Evolutionary conservation across 441 rosid species (phyloP).

Genomic region (Pelargonium hybrid): DNA sequence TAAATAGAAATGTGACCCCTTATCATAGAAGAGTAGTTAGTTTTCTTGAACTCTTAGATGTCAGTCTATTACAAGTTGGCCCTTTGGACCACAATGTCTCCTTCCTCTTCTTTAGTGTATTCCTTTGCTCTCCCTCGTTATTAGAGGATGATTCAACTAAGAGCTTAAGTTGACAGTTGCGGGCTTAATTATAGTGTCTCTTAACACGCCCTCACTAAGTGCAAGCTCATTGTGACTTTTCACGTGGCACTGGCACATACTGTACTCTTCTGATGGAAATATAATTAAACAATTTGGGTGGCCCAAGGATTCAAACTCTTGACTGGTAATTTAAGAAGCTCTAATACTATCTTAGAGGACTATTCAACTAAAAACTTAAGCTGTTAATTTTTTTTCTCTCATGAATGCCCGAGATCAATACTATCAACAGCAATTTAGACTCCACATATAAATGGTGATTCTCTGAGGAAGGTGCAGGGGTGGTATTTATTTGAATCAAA

Average conservation of each 20-base stretch:
- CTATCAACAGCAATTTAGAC: neutral
- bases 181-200: neutral
- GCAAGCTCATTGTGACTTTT: neutral
- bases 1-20: neutral
- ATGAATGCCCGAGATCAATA: constrained; percentile 1
- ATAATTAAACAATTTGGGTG: neutral
- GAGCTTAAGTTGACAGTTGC: neutral
- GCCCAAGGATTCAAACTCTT: neutral
- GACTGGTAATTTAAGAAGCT: neutral
- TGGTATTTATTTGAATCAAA: neutral
- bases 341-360: neutral
- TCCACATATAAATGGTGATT: neutral
- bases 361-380: neutral
- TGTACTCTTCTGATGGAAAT: neutral
- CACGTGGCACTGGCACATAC: neutral
- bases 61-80: neutral
- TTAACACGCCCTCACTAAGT: neutral
- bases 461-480: neutral
- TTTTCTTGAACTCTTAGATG: neutral
- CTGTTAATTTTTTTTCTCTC: neutral
- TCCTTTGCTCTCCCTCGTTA: neutral
- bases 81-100: neutral
- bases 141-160: neutral
- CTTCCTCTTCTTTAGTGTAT: neutral
- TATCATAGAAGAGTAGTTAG: neutral